Conservation (phyloP, 2,329 filamentous ascomycete genomes). For the Scorias spongiosa region DNA sequence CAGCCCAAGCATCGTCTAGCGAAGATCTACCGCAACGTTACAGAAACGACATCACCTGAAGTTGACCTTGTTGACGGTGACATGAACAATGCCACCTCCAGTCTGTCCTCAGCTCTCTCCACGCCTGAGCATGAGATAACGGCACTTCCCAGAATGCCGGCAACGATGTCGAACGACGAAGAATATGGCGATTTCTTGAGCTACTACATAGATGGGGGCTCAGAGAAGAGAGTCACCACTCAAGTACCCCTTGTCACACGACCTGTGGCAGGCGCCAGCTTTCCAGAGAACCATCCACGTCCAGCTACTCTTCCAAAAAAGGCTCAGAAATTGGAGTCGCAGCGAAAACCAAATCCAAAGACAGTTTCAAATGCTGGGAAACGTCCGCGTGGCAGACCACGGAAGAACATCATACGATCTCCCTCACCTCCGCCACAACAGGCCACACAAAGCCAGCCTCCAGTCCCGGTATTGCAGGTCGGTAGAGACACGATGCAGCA, state of each 20-base stretch:
- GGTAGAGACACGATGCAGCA: slow-evolving; percentile 1
- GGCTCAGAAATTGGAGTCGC: neutral
- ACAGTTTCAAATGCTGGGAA: neutral
- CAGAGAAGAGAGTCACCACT: slow-evolving; percentile 6
- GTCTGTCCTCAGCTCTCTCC: slow-evolving; percentile 7
- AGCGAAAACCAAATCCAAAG: neutral
- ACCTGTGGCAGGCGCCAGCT: neutral
- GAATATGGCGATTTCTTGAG: slow-evolving; percentile 18
- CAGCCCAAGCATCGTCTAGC: slow-evolving; percentile 6
- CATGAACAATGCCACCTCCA: slow-evolving; percentile 2
- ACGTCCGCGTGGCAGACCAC: neutral
- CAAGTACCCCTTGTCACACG: neutral
- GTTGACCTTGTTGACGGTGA: slow-evolving; percentile 7
- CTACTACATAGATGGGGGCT: slow-evolving; percentile 17
- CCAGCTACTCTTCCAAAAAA: neutral
- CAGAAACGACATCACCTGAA: neutral
- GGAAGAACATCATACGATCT: neutral
- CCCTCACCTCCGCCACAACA: too few relatives aligned
- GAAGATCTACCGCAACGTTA: slow-evolving; percentile 3
- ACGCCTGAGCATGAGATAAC: slow-evolving; percentile 1
- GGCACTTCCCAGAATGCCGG: too few relatives aligned
- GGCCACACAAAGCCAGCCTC: neutral
- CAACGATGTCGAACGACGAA: neutral
- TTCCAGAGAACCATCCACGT: neutral
- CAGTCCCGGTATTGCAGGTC: slow-evolving; percentile 1